A percentile compares a stretch with the other conserved stretches of the same genome.
Conservation (phyloP, 75 land plant species). For the Larix kaempferi region DNA sequence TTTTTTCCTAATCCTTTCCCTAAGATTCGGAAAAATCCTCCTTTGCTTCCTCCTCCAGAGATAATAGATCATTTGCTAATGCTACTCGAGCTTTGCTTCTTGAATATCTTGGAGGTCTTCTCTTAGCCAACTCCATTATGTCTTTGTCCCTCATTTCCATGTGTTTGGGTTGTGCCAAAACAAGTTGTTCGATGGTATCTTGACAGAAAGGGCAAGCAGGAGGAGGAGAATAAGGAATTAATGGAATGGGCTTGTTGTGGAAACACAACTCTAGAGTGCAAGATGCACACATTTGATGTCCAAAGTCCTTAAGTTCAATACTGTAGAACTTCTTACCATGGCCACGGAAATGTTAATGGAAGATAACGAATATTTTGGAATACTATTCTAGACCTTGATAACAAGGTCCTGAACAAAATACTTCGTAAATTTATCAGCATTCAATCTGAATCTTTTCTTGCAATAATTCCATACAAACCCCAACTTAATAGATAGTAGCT, state of each 20-base stretch:
- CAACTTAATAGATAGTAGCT: too few species aligned
- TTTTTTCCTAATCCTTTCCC: conserved; percentile 9
- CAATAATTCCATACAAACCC: too few species aligned
- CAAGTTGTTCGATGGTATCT: not conserved
- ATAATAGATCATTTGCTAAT: not conserved
- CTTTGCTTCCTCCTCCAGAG: not conserved
- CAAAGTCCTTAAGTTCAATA: conserved; percentile 19
- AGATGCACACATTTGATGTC: conserved; percentile 27
- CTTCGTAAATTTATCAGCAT: too few species aligned
- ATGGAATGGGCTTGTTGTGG: conserved; percentile 19
- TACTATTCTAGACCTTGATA: too few species aligned
- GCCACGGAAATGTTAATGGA: too few species aligned
- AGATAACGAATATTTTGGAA: too few species aligned
- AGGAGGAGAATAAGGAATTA: conserved; percentile 3
- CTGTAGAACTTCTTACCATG: conserved; percentile 19
- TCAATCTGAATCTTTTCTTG: too few species aligned
- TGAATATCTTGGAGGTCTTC: not conserved
- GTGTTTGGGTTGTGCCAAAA: conserved; percentile 3
- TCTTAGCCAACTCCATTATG: not conserved
- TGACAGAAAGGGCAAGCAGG: conserved; percentile 27
- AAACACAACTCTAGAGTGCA: conserved; percentile 20
- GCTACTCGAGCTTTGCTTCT: not conserved
- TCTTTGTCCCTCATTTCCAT: not conserved
- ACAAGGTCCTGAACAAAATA: too few species aligned
- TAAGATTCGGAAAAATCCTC: not conserved